Evolutionary conservation across 148 eudicot genomes (phyloP).

Genomic region (Camellia sinensis): DNA sequence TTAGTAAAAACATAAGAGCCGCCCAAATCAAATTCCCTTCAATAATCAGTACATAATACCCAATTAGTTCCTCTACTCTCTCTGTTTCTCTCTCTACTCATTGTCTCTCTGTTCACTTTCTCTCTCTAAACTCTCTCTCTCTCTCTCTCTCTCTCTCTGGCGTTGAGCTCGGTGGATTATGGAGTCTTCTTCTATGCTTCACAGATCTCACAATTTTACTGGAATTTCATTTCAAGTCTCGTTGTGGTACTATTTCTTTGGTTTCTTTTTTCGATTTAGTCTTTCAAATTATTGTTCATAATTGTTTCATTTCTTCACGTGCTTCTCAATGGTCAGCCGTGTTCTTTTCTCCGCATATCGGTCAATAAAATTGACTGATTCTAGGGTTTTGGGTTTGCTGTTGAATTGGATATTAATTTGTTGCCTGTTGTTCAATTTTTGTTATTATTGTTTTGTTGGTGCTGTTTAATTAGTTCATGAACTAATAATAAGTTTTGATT

Average conservation of each 20-base stretch:
- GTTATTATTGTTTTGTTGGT: not conserved
- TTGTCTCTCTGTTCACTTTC: not conserved
- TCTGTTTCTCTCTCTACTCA: not conserved
- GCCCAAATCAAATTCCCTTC: not conserved
- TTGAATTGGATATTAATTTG: not conserved
- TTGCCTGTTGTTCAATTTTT: not conserved
- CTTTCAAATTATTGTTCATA: not conserved
- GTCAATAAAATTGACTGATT: not conserved
- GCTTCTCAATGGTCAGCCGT: not conserved
- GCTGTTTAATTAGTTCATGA: not conserved
- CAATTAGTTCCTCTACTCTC: constrained; percentile 3
- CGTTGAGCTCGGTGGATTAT: constrained; percentile 7
- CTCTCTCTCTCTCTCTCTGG: constrained; percentile 17
- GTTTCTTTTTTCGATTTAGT: not conserved
- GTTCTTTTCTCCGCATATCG: not conserved
- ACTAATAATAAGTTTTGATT: not conserved
- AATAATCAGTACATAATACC: constrained; percentile 6
- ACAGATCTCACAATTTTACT: constrained; percentile 8
- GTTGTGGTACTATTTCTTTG: constrained; percentile 7
- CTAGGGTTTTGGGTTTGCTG: not conserved
- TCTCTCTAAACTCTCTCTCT: not conserved
- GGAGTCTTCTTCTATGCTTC: constrained; percentile 1
- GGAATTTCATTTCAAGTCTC: not conserved
- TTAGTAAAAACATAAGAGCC: not conserved
- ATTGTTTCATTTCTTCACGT: not conserved